These are phyloP conservation scores for Solanum chacoense DNA, from an alignment of 305 asterid genomes.

Conservation along the genomic window DNA sequence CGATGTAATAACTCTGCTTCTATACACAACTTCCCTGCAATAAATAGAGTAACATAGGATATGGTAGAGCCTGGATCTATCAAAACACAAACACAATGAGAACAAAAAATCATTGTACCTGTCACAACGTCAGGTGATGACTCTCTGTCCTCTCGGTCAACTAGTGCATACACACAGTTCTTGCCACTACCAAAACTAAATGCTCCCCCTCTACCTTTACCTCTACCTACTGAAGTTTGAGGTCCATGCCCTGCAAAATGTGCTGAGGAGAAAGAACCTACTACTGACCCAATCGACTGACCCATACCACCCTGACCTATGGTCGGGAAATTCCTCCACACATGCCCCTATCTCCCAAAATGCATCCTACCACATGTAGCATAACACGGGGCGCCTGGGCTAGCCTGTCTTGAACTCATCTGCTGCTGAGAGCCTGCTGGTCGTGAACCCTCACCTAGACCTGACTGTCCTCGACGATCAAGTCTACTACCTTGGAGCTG, in stretches of 20 bases:
- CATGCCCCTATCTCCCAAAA: neutral
- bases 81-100: neutral
- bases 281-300: no score
- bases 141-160: neutral
- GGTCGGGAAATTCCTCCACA: neutral
- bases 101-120: neutral
- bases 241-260: neutral
- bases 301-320: neutral
- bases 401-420: neutral
- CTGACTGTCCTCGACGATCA: neutral
- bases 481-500: neutral
- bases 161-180: neutral
- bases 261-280: neutral
- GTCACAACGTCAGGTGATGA: neutral
- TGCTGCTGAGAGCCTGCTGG: neutral
- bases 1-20: neutral
- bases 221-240: neutral
- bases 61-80: neutral
- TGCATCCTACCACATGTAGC: no score
- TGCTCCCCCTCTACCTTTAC: neutral
- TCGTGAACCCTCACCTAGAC: neutral
- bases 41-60: neutral
- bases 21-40: neutral
- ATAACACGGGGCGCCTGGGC: no score
- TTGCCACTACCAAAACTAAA: neutral